Percentiles rank a stretch among this genome's conserved stretches.
Conservation (phyloP, 768 basidiomycete genomes). For the Rhizopogon rudus region DNA sequence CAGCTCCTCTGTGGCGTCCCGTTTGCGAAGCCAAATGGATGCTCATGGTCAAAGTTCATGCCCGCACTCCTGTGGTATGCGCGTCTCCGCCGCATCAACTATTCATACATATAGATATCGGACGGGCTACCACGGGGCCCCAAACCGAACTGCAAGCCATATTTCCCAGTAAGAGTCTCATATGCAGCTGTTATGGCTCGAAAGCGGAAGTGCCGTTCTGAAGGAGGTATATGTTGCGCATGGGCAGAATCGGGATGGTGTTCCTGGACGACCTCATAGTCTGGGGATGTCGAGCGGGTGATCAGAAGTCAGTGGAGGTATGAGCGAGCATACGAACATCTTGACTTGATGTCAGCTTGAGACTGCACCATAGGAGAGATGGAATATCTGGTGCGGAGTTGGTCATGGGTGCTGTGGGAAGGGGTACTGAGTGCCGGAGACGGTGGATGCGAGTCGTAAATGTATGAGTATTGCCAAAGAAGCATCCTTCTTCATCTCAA, state of each 20-base stretch:
- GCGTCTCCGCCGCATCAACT: conserved; percentile 46
- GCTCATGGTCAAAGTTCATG: conserved; percentile 25
- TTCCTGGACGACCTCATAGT: conserved; percentile 67
- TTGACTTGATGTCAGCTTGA: conserved; percentile 56
- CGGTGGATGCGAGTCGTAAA: conserved; percentile 8
- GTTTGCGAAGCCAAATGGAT: conserved; percentile 13
- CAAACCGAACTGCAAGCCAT: conserved; percentile 9
- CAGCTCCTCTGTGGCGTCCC: conserved; percentile 14
- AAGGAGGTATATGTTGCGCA: conserved; percentile 34
- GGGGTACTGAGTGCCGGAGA: conserved; percentile 27
- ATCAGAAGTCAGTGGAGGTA: not conserved
- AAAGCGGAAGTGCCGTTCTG: conserved; percentile 53
- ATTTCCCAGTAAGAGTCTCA: conserved; percentile 43
- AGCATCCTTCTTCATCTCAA: conserved; percentile 79
- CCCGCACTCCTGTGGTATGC: conserved; percentile 18
- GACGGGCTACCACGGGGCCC: not conserved
- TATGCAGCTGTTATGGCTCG: conserved; percentile 64
- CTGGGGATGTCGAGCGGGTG: conserved; percentile 26
- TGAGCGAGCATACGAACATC: conserved; percentile 44
- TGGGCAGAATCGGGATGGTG: conserved; percentile 67
- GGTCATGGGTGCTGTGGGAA: conserved; percentile 52
- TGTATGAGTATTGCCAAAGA: not conserved
- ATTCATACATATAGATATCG: conserved; percentile 40
- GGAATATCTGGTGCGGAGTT: conserved; percentile 71
- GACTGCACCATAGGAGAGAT: conserved; percentile 51